Base-by-base conservation (phyloP, 805 yeast genomes). In the Cyberlindnera xylosilytica region DNA sequence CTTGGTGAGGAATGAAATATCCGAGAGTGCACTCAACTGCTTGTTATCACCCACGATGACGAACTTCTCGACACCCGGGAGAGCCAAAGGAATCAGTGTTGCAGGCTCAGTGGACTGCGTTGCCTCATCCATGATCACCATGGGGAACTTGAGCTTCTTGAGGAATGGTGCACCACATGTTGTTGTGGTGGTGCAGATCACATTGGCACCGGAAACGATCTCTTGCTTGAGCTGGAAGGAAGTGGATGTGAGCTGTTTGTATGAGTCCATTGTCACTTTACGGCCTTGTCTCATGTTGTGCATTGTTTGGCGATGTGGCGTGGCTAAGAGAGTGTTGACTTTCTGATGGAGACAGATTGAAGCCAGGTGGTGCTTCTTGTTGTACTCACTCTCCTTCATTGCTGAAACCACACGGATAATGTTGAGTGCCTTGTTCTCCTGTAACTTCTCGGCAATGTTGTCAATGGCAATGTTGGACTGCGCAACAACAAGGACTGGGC, bases 401-500 rank as follows among this genome's bases (percentile, higher is more conserved):
- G n/a, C n/a, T n/a, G n/a, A n/a, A n/a, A n/a, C n/a, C n/a, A n/a
- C n/a, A n/a, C n/a, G n/a, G n/a, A n/a, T n/a, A n/a, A n/a, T n/a
- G n/a, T n/a, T n/a, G n/a, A n/a, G n/a, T n/a, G n/a, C n/a, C n/a
- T n/a, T n/a, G n/a, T n/a, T n/a, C n/a, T n/a, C 60, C 41, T 79
- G 74, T 34, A 90, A 68, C 54, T 89, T 84, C 9, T 73, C 74
- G 2, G 96, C 87, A 42, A 90, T 70, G 66, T 90, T 96, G 61
- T 90, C 97, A 24, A 87, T 96, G 0, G 97, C 97, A 38, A 90
- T 91, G 62, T 90, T 90, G 17, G 96, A 89, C 18, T 97, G 97
- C 3, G 97, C 97, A 70, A 96, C 87, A 3, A 89, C 97, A 31
- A 90, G 70, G 8, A 89, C 79, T 47, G 78, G 76, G 36, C 78